Base-by-base conservation (phyloP, 768 basidiomycete genomes). In the Trametes maxima region DNA sequence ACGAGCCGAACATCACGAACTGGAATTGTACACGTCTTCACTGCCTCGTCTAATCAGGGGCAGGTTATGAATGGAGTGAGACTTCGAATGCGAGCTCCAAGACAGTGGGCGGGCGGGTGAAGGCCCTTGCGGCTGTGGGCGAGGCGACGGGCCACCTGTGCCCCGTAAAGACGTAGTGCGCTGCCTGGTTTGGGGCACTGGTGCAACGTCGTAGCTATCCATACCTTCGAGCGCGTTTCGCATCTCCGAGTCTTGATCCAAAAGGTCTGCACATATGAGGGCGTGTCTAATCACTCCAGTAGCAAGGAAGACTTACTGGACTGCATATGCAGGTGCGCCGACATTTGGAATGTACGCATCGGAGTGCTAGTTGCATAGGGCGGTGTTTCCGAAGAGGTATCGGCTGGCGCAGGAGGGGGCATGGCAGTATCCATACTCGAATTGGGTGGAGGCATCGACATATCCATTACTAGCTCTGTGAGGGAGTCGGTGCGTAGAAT, bases 181-280 rank as follows among this genome's bases (percentile, higher is more conserved):
- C n/a, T 59, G n/a, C 51, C 12, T 59, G 52, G 14, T 44, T 59
- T 3, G 61, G 55, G 5, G 54, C 44, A 5, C 25, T 16, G 67
- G 64, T 6, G 78, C 78, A 39, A 71, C 78, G 39, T 83, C 85
- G 63, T 77, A 84, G 66, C 79, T 84, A 54, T 84, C 81, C 59
- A 85, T 68, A 21, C 77, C 82, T 28, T 81, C 78, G 67, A 90
- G 82, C 11, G 78, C 83, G 54, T 81, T 79, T 55, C 85, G 85
- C 89, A 90, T 90, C 66, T 87, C 87, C 2, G 87, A 86, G 66
- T 90, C 85, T 57, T 83, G 80, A 21, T 89, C 87, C 57, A 90
- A 71, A 16, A 89, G 76, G 74, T 90, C 88, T 90, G 13, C 43
- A 47, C 13, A 37, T 58, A 57, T 56, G 46, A 67, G 56, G n/a